Evolutionary conservation across 176 grass and related monocot genomes (phyloP), one percentile per base, ranked within the genome.

Genomic region (Raddia guianensis): DNA sequence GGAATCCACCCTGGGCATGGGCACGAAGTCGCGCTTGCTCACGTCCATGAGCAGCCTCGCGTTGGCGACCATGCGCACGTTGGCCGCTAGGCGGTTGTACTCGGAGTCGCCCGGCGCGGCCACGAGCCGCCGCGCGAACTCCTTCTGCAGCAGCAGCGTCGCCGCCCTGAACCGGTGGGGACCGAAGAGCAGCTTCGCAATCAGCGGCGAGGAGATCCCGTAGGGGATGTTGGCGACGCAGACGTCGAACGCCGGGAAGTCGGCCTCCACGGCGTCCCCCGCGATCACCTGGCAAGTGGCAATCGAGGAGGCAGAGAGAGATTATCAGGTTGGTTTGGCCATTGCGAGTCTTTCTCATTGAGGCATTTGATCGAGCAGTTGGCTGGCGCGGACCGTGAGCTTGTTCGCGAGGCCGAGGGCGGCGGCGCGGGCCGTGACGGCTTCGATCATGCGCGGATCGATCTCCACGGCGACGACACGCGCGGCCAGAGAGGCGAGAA

Each of bases 181-280:
- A 18, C 89, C 82, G 63, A 91, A 97, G 50, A 97, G 75, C 71
- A 97, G 91, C 83, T 97, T 97, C 18, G 86, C 89, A 15, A 97
- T 94, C 21, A 97, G 83, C 63, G 91, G 91, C 56, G 94, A 97
- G 12, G 94, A 91, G 66, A 94, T 94, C 3, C 89, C 84, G 60
- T 93, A 97, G 8, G 91, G 91, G 62, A 97, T 97, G 87, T 94
- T 97, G 18, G 94, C 89, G n/a, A 97, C 89, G 54, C 94, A 97
- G 20, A 88, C 52, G 57, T 91, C 82, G 57, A 97, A 94, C 73
- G 82, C 21, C 34, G 89, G 91, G 85, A 97, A 94, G 21, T 94
- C 77, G 2, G 72, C 73, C 82, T 90, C 85, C 59, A 97, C 62
- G 21, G 91, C 91, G 73, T 97, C 94, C 5, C 85, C 87, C 5